Evolutionary conservation across 768 basidiomycete species (phyloP).

Genomic region (Candolleomyces efflorescens): DNA sequence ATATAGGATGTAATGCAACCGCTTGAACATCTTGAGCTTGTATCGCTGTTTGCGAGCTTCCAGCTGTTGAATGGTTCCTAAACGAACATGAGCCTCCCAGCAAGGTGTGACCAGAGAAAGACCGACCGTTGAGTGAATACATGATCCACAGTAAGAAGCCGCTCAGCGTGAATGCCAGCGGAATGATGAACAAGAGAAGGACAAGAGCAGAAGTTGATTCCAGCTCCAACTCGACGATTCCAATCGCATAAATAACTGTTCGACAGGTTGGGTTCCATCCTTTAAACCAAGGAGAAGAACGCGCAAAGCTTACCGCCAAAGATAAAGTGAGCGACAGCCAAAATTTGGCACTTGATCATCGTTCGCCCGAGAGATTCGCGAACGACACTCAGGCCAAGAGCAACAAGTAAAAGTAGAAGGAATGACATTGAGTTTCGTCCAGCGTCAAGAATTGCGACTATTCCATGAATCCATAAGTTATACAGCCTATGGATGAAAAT

Average conservation of each 20-base stretch:
- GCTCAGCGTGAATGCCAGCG: slow-evolving; percentile 92
- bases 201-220: slow-evolving; percentile 86
- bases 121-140: slow-evolving; percentile 79
- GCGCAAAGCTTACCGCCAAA: slow-evolving; percentile 79
- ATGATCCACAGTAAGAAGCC: slow-evolving; percentile 96
- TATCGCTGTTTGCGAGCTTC: slow-evolving; percentile 80
- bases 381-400: slow-evolving; percentile 89
- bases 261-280: slow-evolving; percentile 2
- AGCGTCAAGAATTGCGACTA: slow-evolving; percentile 93
- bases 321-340: slow-evolving; percentile 84
- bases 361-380: slow-evolving; percentile 79
- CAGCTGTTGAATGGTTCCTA: slow-evolving; percentile 87
- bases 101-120: neutral
- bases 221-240: slow-evolving; percentile 89
- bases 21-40: slow-evolving; percentile 86
- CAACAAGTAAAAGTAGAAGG: slow-evolving; percentile 91
- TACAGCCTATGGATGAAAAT: neutral
- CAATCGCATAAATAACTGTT: slow-evolving; percentile 85
- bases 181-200: slow-evolving; percentile 87
- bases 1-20: slow-evolving; percentile 81
- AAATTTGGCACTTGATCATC: slow-evolving; percentile 78
- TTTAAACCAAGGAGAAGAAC: neutral
- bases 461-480: neutral
- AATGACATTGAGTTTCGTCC: slow-evolving; percentile 92
- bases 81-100: slow-evolving; percentile 1